Evolutionary conservation across 1,284 basidiomycete genomes (phyloP).

Genomic region (Austroboletus novae-zelandiae): DNA sequence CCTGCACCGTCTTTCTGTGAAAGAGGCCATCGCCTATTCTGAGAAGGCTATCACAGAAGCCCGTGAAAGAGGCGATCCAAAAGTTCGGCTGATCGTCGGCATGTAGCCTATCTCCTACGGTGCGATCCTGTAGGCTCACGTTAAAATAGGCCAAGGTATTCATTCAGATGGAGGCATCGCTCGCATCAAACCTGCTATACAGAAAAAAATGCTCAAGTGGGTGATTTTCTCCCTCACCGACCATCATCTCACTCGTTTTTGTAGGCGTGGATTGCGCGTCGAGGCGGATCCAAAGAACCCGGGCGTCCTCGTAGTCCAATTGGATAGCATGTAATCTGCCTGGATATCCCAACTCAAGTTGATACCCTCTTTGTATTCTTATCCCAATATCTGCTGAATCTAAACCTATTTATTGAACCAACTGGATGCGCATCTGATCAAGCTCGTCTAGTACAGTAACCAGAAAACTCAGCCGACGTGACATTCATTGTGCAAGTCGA

Average conservation of each 20-base stretch:
- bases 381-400: too few species aligned
- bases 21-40: constrained; percentile 77
- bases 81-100: constrained; percentile 88
- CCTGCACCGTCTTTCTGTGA: constrained; percentile 87
- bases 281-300: constrained; percentile 78
- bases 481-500: neutral
- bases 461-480: too few species aligned
- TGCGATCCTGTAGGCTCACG: neutral
- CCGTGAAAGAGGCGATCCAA: constrained; percentile 56
- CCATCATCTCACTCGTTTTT: constrained; percentile 1
- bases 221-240: constrained; percentile 18
- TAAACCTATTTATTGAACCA: neutral
- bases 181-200: constrained; percentile 91
- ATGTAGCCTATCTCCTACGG: constrained; percentile 27
- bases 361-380: neutral
- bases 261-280: constrained; percentile 15
- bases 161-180: constrained; percentile 81
- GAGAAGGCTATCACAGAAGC: constrained; percentile 69
- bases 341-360: too few species aligned
- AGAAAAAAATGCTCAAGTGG: constrained; percentile 76
- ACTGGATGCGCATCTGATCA: neutral
- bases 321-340: constrained; percentile 28
- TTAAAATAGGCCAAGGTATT: constrained; percentile 66
- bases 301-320: constrained; percentile 83
- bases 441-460: neutral